Evolutionary conservation across 208 protist species (phyloP).

Genomic region (Leptomonas seymouri): DNA sequence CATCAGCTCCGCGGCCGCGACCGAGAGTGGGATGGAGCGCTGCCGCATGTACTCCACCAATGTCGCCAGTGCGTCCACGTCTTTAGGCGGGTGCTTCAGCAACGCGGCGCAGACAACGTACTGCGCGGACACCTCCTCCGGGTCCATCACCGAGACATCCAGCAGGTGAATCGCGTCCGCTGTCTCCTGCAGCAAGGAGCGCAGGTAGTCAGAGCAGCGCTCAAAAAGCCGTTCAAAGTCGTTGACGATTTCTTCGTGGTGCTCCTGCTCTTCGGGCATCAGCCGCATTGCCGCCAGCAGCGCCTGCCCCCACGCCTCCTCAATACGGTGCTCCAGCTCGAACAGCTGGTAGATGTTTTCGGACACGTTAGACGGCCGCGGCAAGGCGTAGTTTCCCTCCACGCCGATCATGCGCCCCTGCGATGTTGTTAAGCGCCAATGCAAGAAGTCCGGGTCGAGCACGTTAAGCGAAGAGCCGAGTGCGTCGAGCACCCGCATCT

Average conservation of each 20-base stretch:
- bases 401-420: constrained; percentile 26
- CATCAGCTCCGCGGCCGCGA: constrained; percentile 47
- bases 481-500: constrained; percentile 34
- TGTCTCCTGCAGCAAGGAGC: constrained; percentile 42
- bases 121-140: constrained; percentile 35
- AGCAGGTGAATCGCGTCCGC: constrained; percentile 46
- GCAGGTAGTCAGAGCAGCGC: constrained; percentile 64
- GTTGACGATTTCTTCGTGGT: constrained; percentile 69
- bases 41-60: constrained; percentile 51
- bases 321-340: constrained; percentile 35
- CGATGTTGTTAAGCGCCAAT: constrained; percentile 31
- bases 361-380: constrained; percentile 23
- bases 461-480: constrained; percentile 41
- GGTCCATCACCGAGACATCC: constrained; percentile 28
- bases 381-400: constrained; percentile 31
- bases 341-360: constrained; percentile 25
- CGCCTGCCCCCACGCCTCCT: constrained; percentile 65
- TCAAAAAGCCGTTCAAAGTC: constrained; percentile 68
- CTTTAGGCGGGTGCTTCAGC: constrained; percentile 45
- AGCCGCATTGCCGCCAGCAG: constrained; percentile 58
- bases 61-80: constrained; percentile 39
- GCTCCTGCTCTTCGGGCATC: constrained; percentile 66
- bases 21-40: constrained; percentile 48
- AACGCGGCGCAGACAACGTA: constrained; percentile 59
- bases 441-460: constrained; percentile 45